Evolutionary conservation across 768 basidiomycete genomes (phyloP).

Genomic region (Antrodiella citrinella): DNA sequence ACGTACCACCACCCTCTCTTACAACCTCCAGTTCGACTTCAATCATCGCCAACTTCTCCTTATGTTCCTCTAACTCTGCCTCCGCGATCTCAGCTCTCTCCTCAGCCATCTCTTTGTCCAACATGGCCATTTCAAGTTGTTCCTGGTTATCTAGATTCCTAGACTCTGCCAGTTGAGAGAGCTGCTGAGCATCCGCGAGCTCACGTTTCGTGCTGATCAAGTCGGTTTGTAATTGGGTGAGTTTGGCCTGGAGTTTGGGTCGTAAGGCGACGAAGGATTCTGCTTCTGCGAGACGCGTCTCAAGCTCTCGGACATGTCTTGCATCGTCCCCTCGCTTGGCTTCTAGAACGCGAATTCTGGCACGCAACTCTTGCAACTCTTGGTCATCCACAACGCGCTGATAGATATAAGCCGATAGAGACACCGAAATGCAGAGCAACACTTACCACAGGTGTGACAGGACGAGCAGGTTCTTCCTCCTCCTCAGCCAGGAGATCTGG

Average conservation of each 20-base stretch:
- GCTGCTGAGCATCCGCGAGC: conserved; percentile 66
- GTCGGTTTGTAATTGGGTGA: conserved; percentile 73
- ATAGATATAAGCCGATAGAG: not conserved
- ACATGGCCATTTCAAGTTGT: conserved; percentile 87
- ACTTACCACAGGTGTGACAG: conserved; percentile 17
- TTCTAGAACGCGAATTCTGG: conserved; percentile 81
- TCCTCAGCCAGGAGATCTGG: conserved; percentile 7
- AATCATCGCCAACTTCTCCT: conserved; percentile 66
- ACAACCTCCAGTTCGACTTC: conserved; percentile 82
- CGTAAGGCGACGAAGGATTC: conserved; percentile 75
- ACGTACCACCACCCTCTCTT: conserved; percentile 42
- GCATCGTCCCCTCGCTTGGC: conserved; percentile 81
- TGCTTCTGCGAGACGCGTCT: conserved; percentile 76
- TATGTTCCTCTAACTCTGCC: conserved; percentile 67
- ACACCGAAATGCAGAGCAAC: conserved; percentile 9
- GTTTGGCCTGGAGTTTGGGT: conserved; percentile 89
- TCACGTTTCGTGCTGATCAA: conserved; percentile 69
- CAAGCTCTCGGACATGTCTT: conserved; percentile 75
- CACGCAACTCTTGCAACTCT: conserved; percentile 72
- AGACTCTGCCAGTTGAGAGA: conserved; percentile 62
- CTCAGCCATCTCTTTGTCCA: conserved; percentile 96
- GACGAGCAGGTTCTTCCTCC: conserved; percentile 12
- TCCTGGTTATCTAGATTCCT: conserved; percentile 76
- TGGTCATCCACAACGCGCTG: conserved; percentile 34
- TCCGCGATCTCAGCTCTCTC: conserved; percentile 81